These are phyloP conservation scores for Pythium pyrilobum DNA, from an alignment of 352 stramenopile genomes.

Conservation along the genomic window DNA sequence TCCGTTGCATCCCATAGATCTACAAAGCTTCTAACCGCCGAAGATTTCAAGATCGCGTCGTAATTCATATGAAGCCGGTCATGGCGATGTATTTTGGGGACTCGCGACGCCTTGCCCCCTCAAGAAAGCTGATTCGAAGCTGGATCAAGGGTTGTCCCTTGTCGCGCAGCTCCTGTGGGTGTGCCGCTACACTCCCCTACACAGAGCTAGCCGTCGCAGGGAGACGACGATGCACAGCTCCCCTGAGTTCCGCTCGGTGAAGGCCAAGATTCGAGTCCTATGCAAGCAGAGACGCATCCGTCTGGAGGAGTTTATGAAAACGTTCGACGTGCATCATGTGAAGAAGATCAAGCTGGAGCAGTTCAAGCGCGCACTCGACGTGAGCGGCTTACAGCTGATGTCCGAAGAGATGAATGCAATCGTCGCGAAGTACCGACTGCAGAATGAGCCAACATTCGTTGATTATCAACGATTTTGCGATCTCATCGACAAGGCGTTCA, in stretches of 20 bases:
- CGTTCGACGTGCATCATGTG: conserved; percentile 76
- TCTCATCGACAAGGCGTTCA: conserved; percentile 82
- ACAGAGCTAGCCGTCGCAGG: not conserved
- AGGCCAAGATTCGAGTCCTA: conserved; percentile 69
- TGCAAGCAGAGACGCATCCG: conserved; percentile 82
- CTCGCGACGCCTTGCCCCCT: too few species aligned
- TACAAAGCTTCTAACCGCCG: too few species aligned
- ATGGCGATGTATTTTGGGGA: too few species aligned
- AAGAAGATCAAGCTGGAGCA: conserved; percentile 82
- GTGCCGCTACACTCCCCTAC: too few species aligned
- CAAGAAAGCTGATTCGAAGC: too few species aligned
- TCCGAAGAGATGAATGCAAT: conserved; percentile 46
- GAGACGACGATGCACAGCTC: conserved; percentile 45
- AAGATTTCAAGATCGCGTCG: too few species aligned
- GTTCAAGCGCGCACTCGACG: conserved; percentile 75
- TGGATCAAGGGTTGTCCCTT: too few species aligned
- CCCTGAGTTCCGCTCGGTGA: conserved; percentile 73
- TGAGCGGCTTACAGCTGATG: conserved; percentile 63
- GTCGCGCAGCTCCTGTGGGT: too few species aligned
- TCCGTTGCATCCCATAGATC: too few species aligned
- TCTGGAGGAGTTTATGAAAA: conserved; percentile 87
- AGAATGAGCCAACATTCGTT: conserved; percentile 54
- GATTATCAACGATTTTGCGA: conserved; percentile 82
- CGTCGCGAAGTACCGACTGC: conserved; percentile 60
- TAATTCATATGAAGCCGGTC: too few species aligned